phyloP scores from a whole-genome alignment of 352 stramenopile genomes.

The Achlya hypogyna region DNA sequence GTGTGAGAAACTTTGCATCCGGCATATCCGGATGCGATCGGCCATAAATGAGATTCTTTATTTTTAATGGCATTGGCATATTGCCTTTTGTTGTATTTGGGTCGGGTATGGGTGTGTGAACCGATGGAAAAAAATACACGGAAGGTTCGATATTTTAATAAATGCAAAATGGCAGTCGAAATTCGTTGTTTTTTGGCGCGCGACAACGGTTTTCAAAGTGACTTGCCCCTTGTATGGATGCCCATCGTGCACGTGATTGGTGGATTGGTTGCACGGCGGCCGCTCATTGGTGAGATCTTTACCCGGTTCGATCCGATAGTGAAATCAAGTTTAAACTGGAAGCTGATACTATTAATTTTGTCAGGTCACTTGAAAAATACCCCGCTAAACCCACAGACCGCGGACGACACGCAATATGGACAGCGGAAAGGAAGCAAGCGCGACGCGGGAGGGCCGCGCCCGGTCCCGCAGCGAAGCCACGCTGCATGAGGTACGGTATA shows the following conservation, averaged over 20 bases:
- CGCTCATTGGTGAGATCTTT: slow-evolving; percentile 19
- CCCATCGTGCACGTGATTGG: neutral
- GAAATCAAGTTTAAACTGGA: neutral
- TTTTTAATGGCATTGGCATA: neutral
- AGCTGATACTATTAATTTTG: slow-evolving; percentile 14
- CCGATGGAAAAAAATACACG: neutral
- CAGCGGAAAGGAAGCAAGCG: neutral
- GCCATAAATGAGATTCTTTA: neutral
- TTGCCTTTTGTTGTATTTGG: neutral
- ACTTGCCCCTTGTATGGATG: neutral
- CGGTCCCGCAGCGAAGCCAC: neutral
- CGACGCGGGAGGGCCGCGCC: neutral
- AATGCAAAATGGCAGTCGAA: neutral
- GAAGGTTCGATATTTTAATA: slow-evolving; percentile 3
- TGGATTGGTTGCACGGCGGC: neutral
- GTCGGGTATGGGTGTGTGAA: neutral
- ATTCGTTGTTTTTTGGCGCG: slow-evolving; percentile 17
- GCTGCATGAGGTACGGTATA: neutral
- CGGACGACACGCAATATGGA: slow-evolving; percentile 6
- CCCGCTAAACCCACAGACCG: slow-evolving; percentile 8
- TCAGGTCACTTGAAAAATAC: slow-evolving; percentile 19
- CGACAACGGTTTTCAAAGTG: neutral
- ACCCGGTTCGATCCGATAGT: neutral
- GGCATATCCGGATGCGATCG: no score
- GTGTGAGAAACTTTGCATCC: no score